Conservation (phyloP, 257 asterid species). For the Solanum clarkiae region DNA sequence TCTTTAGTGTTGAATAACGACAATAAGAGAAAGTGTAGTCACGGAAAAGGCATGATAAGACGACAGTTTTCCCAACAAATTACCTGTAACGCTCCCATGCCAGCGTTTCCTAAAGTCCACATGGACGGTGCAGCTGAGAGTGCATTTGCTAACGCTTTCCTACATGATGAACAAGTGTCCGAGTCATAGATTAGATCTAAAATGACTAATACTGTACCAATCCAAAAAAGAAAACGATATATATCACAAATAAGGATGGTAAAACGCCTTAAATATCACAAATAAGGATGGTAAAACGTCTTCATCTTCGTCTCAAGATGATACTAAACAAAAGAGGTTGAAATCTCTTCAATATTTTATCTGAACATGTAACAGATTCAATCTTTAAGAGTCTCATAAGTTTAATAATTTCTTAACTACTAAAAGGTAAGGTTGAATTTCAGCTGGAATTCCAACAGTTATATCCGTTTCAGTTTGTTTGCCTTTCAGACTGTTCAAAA, state of each 20-base stretch:
- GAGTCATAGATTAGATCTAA: neutral
- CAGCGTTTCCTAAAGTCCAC: constrained; percentile 98
- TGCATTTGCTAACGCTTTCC: constrained; percentile 92
- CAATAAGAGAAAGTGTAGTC: neutral
- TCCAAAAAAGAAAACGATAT: neutral
- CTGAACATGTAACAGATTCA: neutral
- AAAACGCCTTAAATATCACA: neutral
- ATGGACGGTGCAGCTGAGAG: constrained; percentile 89
- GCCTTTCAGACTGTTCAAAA: neutral
- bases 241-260: neutral
- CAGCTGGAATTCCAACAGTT: neutral
- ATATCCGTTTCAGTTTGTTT: neutral
- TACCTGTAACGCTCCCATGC: constrained; percentile 99
- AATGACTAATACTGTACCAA: neutral
- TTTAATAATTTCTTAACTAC: neutral
- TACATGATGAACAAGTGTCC: constrained; percentile 8
- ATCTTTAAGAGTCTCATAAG: neutral
- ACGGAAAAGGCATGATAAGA: neutral
- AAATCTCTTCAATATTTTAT: neutral
- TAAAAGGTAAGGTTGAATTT: neutral
- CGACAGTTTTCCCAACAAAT: neutral
- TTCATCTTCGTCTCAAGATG: neutral
- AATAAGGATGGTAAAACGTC: neutral
- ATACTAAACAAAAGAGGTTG: neutral
- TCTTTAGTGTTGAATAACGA: neutral